Evolutionary conservation across 1,139 yeast genomes (phyloP), one percentile per base, ranked within the genome.

Genomic region (Candida neerlandica): DNA sequence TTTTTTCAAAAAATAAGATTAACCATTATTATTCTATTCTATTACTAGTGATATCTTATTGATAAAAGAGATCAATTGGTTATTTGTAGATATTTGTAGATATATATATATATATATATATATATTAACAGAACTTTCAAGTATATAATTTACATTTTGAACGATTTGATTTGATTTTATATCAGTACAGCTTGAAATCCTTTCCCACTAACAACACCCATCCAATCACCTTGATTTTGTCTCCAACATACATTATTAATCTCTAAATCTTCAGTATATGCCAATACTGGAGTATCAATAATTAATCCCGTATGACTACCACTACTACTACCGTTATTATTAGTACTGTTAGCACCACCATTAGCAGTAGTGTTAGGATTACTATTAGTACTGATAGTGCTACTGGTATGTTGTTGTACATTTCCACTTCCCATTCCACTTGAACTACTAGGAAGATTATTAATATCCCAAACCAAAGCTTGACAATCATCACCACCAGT

Each of bases 401-500:
- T 27, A 41, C 47, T n/a, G n/a, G n/a, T n/a, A n/a, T n/a, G n/a
- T n/a, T n/a, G n/a, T n/a, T n/a, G n/a, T n/a, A n/a, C 23, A 40
- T 44, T 29, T 29, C 47, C 45, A 16, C 27, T 10, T 7, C 27
- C 27, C 27, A 23, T 23, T 7, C 27, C 27, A 23, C 27, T 23
- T 7, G 27, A 23, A 23, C 33, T 30, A 11, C 54, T 61, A 29
- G 62, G 61, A 32, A 70, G 44, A 39, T 61, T 63, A 50, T 69
- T 73, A 51, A 90, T 73, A 65, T 94, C 97, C 95, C 97, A 91
- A 14, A 89, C 73, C 35, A 92, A 70, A 0, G 89, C 89, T 66
- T 91, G 97, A 65, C 97, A 89, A 67, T 92, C 98, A 64, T 94
- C 98, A 21, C 89, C 86, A 16, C 95, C 96, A 0, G 92, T 81